Evolutionary conservation across 140 eudicot genomes (phyloP).

Genomic region (Senecio squalidus): DNA sequence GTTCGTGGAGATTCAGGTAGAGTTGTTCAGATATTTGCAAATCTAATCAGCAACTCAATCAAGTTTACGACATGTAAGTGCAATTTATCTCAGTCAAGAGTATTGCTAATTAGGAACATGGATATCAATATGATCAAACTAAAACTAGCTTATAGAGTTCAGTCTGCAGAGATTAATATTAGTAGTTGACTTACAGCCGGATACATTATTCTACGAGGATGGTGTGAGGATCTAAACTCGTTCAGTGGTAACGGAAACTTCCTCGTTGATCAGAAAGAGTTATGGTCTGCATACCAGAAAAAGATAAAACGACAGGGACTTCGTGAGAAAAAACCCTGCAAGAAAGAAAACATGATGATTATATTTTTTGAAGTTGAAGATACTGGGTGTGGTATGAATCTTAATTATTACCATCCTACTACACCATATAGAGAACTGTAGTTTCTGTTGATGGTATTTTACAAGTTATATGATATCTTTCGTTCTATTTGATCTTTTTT

Average conservation of each 20-base stretch:
- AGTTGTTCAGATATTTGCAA: conserved; percentile 89
- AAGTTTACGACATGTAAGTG: conserved; percentile 87
- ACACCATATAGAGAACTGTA: background rate
- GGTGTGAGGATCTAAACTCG: conserved; percentile 64
- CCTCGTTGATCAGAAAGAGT: conserved; percentile 29
- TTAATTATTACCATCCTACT: conserved; percentile 1
- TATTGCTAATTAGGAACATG: background rate
- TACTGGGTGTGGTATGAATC: conserved; percentile 75
- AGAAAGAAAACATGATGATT: conserved; percentile 54
- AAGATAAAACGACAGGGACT: conserved; percentile 34
- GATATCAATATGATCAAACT: conserved; percentile 3
- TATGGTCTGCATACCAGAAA: conserved; percentile 31
- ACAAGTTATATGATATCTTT: background rate
- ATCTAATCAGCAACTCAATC: conserved; percentile 89
- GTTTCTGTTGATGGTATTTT: background rate
- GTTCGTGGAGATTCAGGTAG: conserved; percentile 91
- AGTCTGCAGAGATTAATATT: conserved; percentile 4
- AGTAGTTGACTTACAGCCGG: conserved; percentile 68
- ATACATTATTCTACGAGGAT: conserved; percentile 73
- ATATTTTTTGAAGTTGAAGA: conserved; percentile 94
- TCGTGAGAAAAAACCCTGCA: conserved; percentile 37
- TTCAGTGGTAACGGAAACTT: conserved; percentile 25
- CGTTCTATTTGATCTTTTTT: conserved; percentile 7
- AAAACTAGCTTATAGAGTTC: background rate
- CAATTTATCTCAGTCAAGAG: conserved; percentile 9